Base-by-base conservation (phyloP, 1,139 yeast species). In the Ashbya aceris region DNA sequence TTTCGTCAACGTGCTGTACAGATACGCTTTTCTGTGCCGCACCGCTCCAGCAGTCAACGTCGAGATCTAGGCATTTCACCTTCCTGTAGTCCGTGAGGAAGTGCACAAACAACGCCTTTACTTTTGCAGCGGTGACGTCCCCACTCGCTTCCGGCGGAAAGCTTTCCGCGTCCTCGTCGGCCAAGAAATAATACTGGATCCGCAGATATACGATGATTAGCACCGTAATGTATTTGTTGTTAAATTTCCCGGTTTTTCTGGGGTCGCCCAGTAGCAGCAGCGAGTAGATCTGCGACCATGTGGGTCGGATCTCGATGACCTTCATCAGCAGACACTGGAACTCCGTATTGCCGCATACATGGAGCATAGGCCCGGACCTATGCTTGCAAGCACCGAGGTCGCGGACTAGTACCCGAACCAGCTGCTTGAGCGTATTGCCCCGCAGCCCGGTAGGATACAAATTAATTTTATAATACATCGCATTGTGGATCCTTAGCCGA, bases 301-400 rank as follows among this genome's bases (percentile, higher is more conserved):
- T 54, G 5, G 64, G 64, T 29, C 53, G 46, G n/a, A 60, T 47
- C 40, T 60, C 61, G 1, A 60, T 46, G 26, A 60, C 23, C 39
- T 58, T 59, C 63, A 59, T 58, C 30, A 60, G 40, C 14, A 60
- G 31, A 38, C 63, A 56, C 38, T 56, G 56, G 36, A 60, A 60
- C 36, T 58, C 62, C 1, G 53, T 49, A 8, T 62, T 62, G 28
- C 64, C 64, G 27, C 57, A 41, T 12, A 53, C 46, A 41, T 53
- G 41, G 2, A 40, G 40, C 32, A 41, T 45, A 20, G 53, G 50
- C 2, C 46, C 26, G 3, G 53, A 43, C 4, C 42, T 38, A 13
- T 45, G 50, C 20, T 45, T 43, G 11, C 54, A 27, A 2, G 58
- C 47, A 0, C 62, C 62, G 8, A 60, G 32, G 36, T 58, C 61